Base-by-base conservation (phyloP, 345 rosid species). In the Litchi chinensis region DNA sequence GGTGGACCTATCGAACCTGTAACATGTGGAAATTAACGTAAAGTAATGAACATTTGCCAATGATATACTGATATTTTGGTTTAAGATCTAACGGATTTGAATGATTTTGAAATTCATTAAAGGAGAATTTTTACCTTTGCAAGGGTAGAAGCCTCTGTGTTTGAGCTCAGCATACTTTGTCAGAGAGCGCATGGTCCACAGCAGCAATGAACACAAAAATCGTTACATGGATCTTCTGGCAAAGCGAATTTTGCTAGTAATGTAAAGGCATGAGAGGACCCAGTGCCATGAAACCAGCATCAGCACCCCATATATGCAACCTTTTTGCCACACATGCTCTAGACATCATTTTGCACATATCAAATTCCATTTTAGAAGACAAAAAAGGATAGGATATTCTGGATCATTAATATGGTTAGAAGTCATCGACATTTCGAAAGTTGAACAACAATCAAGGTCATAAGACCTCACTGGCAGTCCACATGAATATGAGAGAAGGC, bases 171-270 rank as follows among this genome's bases (percentile, higher is more conserved):
- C 73, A 56, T 76, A 71, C 28, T 82, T 65, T 79, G 87, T 52
- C 83, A 82, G 32, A 85, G 81, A 65, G 85, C 79, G 15, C 85
- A 85, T 0, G 9, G 0, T 10, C 77, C 75, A 5, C 83, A 85
- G 8, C 71, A 82, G 13, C 13, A 85, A 52, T 79, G 87, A 9
- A 65, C 21, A 12, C 79, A 65, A 18, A 74, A 81, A 32, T 85
- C 81, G 6, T 68, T 48, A 43, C 82, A 85, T 62, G 76, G 77
- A 15, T 76, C 46, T n/a, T 64, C 74, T 0, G 46, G 65, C 74
- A 76, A 76, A 59, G 9, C 77, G 12, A 44, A 76, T 56, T 77
- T 77, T 18, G 24, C 13, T 66, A 77, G 39, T 32, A 81, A 10
- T 59, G 11, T 77, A 81, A 10, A 67, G 48, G 56, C 77, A 76